Base-by-base conservation (phyloP, 208 protist species). In the Perkinsela sp. region DNA sequence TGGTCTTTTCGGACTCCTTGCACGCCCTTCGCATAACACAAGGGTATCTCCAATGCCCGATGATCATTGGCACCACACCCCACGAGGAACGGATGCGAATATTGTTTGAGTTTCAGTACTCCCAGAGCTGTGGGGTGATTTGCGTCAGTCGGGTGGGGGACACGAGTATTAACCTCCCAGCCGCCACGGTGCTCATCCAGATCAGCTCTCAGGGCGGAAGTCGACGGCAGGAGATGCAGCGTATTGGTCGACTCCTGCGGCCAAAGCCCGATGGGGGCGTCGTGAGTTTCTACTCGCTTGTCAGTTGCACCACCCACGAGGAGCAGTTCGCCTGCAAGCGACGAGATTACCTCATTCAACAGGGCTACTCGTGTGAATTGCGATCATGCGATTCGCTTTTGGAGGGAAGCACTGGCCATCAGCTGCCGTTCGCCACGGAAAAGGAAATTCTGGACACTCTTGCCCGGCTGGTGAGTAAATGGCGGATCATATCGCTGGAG, bases 161-260 rank as follows among this genome's bases (percentile, higher is more conserved):
- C 76, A 95, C 90, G 0, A 93, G 91, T 65, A 93, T 98, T n/a
- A 95, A 98, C 68, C 80, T 99, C 22, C 97, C 97, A 6, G 93
- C 94, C 40, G 97, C 96, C 0, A 98, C 93, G 68, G 96, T 99
- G 2, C 88, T 99, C 29, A 97, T 99, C 71, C 95, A 98, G 74
- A 90, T 97, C 15, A 94, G 90, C 0, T 95, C 90, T 68, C 94
- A 97, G 77, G 94, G 91, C 67, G 93, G 92, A 16, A 93, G 91
- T 22, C 77, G 95, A 0, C 85, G 90, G 2, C 92, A 96, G 73
- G 94, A 98, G 75, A 92, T 93, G 13, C 93, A 97, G 77, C 86
- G 93, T 6, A 82, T 98, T 0, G 96, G 95, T 1, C 83, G 94
- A 30, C 97, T 98, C 76, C 74, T 96, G 30, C 80, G 90, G 2